A percentile compares a stretch with the other conserved stretches of the same genome.
Evolutionary conservation across 257 asterid species (phyloP).

Genomic region (Lantana camara): DNA sequence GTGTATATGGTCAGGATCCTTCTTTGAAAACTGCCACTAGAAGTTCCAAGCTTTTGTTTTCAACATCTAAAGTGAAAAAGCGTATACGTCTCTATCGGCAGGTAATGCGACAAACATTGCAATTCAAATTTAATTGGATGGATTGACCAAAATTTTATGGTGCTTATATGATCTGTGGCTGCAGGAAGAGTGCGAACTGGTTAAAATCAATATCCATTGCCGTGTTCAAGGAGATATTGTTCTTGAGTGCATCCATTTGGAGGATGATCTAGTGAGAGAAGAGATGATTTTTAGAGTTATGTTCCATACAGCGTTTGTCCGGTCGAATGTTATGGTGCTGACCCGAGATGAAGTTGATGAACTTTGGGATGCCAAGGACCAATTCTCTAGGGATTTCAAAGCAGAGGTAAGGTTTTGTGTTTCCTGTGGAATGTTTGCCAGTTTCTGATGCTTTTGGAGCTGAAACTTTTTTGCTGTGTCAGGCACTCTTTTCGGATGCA

Average conservation of each 20-base stretch:
- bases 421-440: conserved; percentile 35
- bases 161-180: conserved; percentile 33
- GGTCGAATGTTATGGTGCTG: conserved; percentile 79
- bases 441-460: conserved; percentile 42
- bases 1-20: conserved; percentile 92
- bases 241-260: conserved; percentile 91
- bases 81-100: conserved; percentile 61
- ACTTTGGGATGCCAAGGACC: conserved; percentile 87
- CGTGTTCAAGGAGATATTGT: conserved; percentile 93
- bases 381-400: conserved; percentile 76
- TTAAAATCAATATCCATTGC: conserved; percentile 71
- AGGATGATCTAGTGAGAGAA: conserved; percentile 82
- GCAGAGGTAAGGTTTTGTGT: conserved; percentile 73
- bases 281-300: conserved; percentile 88
- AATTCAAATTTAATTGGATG: conserved; percentile 25
- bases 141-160: conserved; percentile 24
- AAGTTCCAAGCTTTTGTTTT: conserved; percentile 85
- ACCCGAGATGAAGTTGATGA: conserved; percentile 91
- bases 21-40: conserved; percentile 70
- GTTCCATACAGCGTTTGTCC: conserved; percentile 92
- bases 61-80: conserved; percentile 62
- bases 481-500: conserved; percentile 92
- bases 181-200: conserved; percentile 92
- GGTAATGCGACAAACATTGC: conserved; percentile 53
- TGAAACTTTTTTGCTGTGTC: conserved; percentile 55